phyloP scores from a whole-genome alignment of 805 yeast genomes.

The Brettanomyces sp. region DNA sequence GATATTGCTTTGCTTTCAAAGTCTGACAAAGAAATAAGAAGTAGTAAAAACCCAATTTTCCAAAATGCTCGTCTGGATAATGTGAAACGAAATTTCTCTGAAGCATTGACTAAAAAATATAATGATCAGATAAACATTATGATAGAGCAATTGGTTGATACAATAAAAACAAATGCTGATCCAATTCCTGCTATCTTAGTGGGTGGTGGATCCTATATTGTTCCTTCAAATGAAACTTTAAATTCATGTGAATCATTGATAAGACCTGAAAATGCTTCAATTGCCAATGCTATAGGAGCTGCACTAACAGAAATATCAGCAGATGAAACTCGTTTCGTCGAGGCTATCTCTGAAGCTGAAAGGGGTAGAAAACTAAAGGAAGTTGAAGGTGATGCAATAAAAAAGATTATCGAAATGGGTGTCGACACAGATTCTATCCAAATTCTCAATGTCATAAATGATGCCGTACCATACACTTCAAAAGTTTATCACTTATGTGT shows the following conservation, averaged over 20 bases:
- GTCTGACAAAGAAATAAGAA: constrained; percentile 14
- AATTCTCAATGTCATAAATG: constrained; percentile 18
- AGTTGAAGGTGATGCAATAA: constrained; percentile 11
- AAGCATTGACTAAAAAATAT: constrained; percentile 2
- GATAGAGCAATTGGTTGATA: constrained; percentile 32
- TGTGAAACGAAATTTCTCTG: constrained; percentile 12
- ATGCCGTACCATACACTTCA: constrained; percentile 27
- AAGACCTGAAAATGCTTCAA: constrained; percentile 31
- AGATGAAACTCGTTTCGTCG: constrained; percentile 11
- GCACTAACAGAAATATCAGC: constrained; percentile 37
- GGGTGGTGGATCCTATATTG: constrained; percentile 43
- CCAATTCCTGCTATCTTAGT: constrained; percentile 33
- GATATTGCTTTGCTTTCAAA: constrained; percentile 28
- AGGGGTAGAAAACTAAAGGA: constrained; percentile 12
- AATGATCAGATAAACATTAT: constrained; percentile 12
- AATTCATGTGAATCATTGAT: constrained; percentile 34
- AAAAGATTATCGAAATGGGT: constrained; percentile 18
- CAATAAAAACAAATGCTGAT: constrained; percentile 36
- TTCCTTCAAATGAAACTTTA: constrained; percentile 17
- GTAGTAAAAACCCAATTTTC: constrained; percentile 20
- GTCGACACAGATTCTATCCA: constrained; percentile 18
- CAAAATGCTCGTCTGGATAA: constrained; percentile 8
- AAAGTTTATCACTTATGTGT: constrained; percentile 27
- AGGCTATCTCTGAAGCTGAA: constrained; percentile 10
- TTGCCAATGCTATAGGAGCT: constrained; percentile 45